A percentile compares a stretch with the other conserved stretches of the same genome.
These are phyloP conservation scores for Exophiala alcalophila DNA, from an alignment of 2,329 filamentous ascomycete species.

Conservation along the genomic window DNA sequence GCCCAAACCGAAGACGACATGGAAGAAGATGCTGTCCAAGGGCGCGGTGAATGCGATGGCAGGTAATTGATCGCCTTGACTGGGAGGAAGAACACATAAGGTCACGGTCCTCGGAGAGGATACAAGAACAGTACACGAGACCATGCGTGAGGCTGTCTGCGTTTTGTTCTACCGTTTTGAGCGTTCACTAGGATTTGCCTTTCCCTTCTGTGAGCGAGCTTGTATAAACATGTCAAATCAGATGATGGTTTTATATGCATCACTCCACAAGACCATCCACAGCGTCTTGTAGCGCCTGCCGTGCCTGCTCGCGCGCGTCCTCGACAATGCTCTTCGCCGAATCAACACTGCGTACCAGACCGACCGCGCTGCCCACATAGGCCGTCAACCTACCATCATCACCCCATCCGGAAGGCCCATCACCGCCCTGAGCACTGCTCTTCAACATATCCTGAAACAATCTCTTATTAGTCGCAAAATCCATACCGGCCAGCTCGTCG, in stretches of 20 bases:
- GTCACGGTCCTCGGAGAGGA: too few relatives aligned
- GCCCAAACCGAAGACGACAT: slow-evolving; percentile 14
- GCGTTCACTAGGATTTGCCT: too few relatives aligned
- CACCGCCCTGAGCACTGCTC: slow-evolving; percentile 2
- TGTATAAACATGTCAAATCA: too few relatives aligned
- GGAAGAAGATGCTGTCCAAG: slow-evolving; percentile 18
- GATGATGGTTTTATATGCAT: too few relatives aligned
- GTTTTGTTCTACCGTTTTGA: too few relatives aligned
- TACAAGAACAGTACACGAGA: too few relatives aligned
- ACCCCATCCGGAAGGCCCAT: slow-evolving; percentile 9
- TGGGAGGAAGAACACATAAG: too few relatives aligned
- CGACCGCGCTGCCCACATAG: slow-evolving; percentile 10
- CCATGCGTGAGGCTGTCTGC: too few relatives aligned
- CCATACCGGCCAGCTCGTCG: slow-evolving; percentile 8
- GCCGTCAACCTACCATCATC: slow-evolving; percentile 10
- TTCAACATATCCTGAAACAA: too few relatives aligned
- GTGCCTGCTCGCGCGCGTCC: neutral
- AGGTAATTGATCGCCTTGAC: too few relatives aligned
- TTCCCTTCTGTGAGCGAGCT: too few relatives aligned
- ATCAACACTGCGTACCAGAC: slow-evolving; percentile 5
- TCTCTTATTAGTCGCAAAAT: slow-evolving; percentile 5
- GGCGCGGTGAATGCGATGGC: slow-evolving; percentile 16
- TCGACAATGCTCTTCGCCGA: slow-evolving; percentile 4
- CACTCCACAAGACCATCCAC: slow-evolving; percentile 1
- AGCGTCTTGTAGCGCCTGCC: neutral